Evolutionary conservation across 345 rosid species (phyloP).

Genomic region (Clausena lansium): DNA sequence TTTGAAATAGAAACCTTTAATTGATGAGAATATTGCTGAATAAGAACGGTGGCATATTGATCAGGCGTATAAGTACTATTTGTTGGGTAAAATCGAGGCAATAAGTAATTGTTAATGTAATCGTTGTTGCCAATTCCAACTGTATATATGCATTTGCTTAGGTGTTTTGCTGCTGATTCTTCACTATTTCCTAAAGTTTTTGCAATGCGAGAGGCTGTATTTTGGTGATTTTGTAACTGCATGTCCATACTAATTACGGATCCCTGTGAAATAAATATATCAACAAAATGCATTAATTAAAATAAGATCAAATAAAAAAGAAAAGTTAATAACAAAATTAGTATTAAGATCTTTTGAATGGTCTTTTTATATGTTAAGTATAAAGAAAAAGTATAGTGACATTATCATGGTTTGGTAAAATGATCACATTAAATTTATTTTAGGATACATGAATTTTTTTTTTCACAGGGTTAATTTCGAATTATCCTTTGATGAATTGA

Average conservation of each 20-base stretch:
- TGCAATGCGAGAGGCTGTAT: slow-evolving; percentile 15
- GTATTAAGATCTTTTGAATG: too few relatives aligned
- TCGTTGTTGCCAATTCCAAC: slow-evolving; percentile 40
- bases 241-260: slow-evolving; percentile 28
- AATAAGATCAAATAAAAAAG: too few relatives aligned
- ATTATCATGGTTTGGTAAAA: too few relatives aligned
- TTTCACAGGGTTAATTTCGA: too few relatives aligned
- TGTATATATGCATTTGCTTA: slow-evolving; percentile 29
- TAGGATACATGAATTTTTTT: too few relatives aligned
- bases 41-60: slow-evolving; percentile 24
- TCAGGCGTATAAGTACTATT: slow-evolving; percentile 14
- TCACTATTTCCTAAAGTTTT: slow-evolving; percentile 1
- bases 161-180: slow-evolving; percentile 16
- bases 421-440: too few relatives aligned
- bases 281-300: too few relatives aligned
- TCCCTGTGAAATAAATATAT: slow-evolving; percentile 33
- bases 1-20: slow-evolving; percentile 13
- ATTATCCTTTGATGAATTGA: too few relatives aligned
- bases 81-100: slow-evolving; percentile 23
- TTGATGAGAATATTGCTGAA: slow-evolving; percentile 23
- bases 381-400: too few relatives aligned
- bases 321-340: too few relatives aligned
- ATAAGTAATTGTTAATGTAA: slow-evolving; percentile 38
- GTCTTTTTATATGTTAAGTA: too few relatives aligned
- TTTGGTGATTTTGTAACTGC: slow-evolving; percentile 43